Evolutionary conservation across 768 basidiomycete genomes (phyloP).

Genomic region (Amanita polypyramis): DNA sequence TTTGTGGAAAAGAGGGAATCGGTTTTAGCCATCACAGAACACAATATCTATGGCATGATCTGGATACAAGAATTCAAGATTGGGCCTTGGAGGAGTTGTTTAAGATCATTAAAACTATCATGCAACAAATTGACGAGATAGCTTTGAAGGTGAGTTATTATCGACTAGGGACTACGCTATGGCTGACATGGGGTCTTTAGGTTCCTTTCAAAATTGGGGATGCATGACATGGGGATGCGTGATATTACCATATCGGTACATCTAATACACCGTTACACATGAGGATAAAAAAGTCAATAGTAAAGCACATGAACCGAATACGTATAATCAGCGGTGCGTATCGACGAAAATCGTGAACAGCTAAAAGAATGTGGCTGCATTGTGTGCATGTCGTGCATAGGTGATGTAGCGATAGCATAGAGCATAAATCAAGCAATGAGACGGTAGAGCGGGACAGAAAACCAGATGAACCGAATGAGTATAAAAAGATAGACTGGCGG

Average conservation of each 20-base stretch:
- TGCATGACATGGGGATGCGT: not conserved
- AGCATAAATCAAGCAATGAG: slow-evolving; percentile 6
- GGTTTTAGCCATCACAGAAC: no score
- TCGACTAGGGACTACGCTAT: not conserved
- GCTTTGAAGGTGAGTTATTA: not conserved
- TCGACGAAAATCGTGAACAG: not conserved
- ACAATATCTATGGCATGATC: no score
- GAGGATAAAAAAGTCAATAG: no score
- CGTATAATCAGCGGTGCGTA: not conserved
- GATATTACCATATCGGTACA: no score
- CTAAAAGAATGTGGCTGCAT: not conserved
- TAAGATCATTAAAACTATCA: not conserved
- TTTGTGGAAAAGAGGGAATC: no score
- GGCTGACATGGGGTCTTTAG: not conserved
- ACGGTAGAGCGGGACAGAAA: not conserved
- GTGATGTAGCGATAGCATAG: slow-evolving; percentile 4
- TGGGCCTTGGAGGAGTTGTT: not conserved
- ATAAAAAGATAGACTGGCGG: not conserved
- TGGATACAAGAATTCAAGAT: not conserved
- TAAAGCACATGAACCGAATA: not conserved
- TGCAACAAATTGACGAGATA: not conserved
- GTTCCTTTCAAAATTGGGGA: not conserved
- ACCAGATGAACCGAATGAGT: no score
- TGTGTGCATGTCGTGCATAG: not conserved
- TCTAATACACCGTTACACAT: not conserved